Conservation (phyloP, 148 eudicot species). For the Pouteria glomerata region DNA sequence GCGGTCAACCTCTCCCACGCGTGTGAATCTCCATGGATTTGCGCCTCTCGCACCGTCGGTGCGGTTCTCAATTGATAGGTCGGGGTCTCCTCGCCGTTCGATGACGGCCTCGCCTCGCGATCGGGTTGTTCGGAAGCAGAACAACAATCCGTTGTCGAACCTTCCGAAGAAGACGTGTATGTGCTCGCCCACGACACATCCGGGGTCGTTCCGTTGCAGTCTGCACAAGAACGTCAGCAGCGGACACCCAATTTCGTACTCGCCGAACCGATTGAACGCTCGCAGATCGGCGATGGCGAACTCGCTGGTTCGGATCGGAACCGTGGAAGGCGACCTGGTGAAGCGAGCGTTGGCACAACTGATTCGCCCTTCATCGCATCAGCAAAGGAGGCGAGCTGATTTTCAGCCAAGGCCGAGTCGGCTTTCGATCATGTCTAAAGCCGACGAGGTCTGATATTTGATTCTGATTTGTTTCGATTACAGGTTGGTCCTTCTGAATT, state of each 20-base stretch:
- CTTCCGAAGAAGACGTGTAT: slow-evolving; percentile 30
- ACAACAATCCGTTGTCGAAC: slow-evolving; percentile 15
- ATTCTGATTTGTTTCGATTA: background rate
- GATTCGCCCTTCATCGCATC: slow-evolving; percentile 57
- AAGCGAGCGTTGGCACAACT: slow-evolving; percentile 44
- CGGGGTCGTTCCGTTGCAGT: slow-evolving; percentile 41
- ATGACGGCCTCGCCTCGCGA: slow-evolving; percentile 26
- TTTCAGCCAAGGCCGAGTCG: slow-evolving; percentile 34
- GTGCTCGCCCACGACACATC: slow-evolving; percentile 45
- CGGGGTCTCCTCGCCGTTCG: slow-evolving; percentile 33
- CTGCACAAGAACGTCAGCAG: slow-evolving; percentile 29
- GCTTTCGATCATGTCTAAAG: slow-evolving; percentile 39
- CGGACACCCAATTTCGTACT: slow-evolving; percentile 16
- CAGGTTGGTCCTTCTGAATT: slow-evolving; percentile 6
- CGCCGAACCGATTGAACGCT: slow-evolving; percentile 37
- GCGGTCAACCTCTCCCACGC: slow-evolving; percentile 33
- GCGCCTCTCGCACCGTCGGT: slow-evolving; percentile 30
- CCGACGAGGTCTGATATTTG: slow-evolving; percentile 17
- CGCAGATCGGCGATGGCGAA: slow-evolving; percentile 61
- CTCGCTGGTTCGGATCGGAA: slow-evolving; percentile 49
- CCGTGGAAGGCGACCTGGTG: slow-evolving; percentile 52
- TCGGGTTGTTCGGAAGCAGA: slow-evolving; percentile 21
- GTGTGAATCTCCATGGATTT: slow-evolving; percentile 37
- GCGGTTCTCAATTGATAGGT: slow-evolving; percentile 32
- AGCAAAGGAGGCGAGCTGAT: slow-evolving; percentile 30